These are phyloP conservation scores for Histomonas meleagridis DNA, from an alignment of 208 protist genomes.

Conservation along the genomic window DNA sequence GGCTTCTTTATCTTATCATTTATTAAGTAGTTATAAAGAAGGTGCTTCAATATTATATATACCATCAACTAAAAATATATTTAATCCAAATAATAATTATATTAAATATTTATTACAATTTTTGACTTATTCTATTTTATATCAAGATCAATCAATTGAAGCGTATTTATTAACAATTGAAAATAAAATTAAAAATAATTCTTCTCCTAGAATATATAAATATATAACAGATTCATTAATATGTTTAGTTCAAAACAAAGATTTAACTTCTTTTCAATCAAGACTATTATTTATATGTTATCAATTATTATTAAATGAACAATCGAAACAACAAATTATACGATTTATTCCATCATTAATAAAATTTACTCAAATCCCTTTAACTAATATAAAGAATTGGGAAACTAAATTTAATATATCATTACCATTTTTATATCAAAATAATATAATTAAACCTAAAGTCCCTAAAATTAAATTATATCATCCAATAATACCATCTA, in stretches of 20 bases:
- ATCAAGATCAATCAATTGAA: slow-evolving; percentile 20
- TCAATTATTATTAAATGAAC: neutral
- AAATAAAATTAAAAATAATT: too few relatives aligned
- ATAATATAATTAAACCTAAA: neutral
- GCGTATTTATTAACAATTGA: neutral
- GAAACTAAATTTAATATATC: too few relatives aligned
- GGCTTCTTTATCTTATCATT: neutral
- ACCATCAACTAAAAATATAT: neutral
- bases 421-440: too few relatives aligned
- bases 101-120: neutral
- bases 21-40: neutral
- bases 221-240: too few relatives aligned
- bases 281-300: neutral
- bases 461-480: neutral
- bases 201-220: too few relatives aligned
- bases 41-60: neutral
- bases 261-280: neutral
- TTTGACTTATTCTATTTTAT: neutral
- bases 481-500: neutral
- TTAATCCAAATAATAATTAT: neutral
- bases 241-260: neutral
- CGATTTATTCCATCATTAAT: too few relatives aligned
- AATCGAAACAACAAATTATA: too few relatives aligned
- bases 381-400: too few relatives aligned
- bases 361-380: too few relatives aligned